phyloP scores from a whole-genome alignment of 108 stramenopile genomes.

The Nitzschia sp. region DNA sequence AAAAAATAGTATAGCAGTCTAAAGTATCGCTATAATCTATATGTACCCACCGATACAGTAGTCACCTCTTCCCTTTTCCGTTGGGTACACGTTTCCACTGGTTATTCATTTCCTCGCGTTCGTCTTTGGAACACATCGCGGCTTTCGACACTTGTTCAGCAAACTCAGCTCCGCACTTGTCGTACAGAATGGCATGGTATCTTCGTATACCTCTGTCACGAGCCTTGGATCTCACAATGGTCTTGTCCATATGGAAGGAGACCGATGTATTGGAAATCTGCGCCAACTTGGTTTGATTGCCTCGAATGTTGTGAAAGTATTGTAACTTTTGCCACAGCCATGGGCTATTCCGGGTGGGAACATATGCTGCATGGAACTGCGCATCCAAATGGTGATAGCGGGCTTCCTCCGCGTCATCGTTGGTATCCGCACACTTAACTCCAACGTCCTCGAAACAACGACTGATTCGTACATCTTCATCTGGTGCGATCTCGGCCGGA shows the following conservation, averaged over 20 bases:
- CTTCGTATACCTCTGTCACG: slow-evolving; percentile 29
- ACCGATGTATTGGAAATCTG: slow-evolving; percentile 23
- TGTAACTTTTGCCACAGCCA: slow-evolving; percentile 23
- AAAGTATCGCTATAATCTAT: no score
- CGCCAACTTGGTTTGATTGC: slow-evolving; percentile 16
- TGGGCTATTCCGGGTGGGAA: neutral
- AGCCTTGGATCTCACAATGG: neutral
- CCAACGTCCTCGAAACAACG: slow-evolving; percentile 51
- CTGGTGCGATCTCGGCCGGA: slow-evolving; percentile 41
- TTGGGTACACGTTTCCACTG: slow-evolving; percentile 9
- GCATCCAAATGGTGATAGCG: slow-evolving; percentile 39
- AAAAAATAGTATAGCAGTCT: no score
- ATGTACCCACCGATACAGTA: neutral
- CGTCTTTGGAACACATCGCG: slow-evolving; percentile 10
- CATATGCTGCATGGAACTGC: slow-evolving; percentile 31
- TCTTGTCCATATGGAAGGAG: slow-evolving; percentile 29
- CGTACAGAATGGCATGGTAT: slow-evolving; percentile 41
- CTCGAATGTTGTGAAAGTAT: slow-evolving; percentile 20
- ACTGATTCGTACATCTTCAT: slow-evolving; percentile 78
- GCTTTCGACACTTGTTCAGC: neutral
- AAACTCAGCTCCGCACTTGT: slow-evolving; percentile 15
- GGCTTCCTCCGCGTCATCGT: slow-evolving; percentile 32
- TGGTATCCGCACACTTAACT: slow-evolving; percentile 36
- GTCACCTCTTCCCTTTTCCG: neutral
- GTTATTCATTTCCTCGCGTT: neutral